Percentiles rank a stretch among this genome's conserved stretches.
phyloP scores from a whole-genome alignment of 2,329 filamentous ascomycete species.

The Tolypocladium tropicale region DNA sequence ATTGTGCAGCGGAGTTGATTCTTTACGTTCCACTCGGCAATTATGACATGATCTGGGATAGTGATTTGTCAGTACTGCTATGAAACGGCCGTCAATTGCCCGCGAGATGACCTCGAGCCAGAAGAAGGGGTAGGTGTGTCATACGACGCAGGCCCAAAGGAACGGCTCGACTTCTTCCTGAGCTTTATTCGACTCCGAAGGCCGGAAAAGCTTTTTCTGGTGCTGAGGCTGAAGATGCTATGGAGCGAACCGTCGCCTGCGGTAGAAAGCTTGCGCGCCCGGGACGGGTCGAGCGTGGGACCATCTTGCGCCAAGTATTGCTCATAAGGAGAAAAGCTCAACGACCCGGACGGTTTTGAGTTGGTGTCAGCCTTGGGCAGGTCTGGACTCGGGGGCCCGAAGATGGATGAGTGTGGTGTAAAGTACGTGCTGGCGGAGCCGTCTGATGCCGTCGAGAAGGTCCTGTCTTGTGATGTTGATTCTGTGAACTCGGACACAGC shows the following conservation, averaged over 20 bases:
- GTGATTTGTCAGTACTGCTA: not conserved
- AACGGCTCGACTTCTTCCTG: conserved; percentile 25
- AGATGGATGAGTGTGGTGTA: conserved; percentile 33
- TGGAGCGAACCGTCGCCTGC: conserved; percentile 20
- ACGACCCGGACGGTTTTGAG: conserved; percentile 22
- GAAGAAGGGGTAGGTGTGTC: not conserved
- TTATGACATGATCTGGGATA: conserved; percentile 41
- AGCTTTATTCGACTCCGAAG: conserved; percentile 32
- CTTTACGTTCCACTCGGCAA: conserved; percentile 43
- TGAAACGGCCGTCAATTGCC: not conserved
- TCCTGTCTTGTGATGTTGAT: conserved; percentile 29
- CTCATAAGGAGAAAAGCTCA: conserved; percentile 42
- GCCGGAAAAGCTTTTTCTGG: conserved; percentile 32
- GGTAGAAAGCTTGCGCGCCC: conserved; percentile 13
- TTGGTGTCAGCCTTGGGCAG: conserved; percentile 1
- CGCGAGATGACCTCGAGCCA: not conserved
- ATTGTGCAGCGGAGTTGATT: conserved; percentile 31
- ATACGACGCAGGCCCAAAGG: conserved; percentile 22
- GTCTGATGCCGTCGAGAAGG: conserved; percentile 32
- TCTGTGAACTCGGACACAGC: conserved; percentile 32
- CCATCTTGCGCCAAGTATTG: conserved; percentile 36
- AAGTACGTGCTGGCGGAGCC: conserved; percentile 29
- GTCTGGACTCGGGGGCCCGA: conserved; percentile 14
- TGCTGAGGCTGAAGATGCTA: conserved; percentile 34
- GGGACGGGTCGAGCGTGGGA: conserved; percentile 31